phyloP scores from a whole-genome alignment of 1,284 basidiomycete genomes.

The Sanghuangporus baumii region DNA sequence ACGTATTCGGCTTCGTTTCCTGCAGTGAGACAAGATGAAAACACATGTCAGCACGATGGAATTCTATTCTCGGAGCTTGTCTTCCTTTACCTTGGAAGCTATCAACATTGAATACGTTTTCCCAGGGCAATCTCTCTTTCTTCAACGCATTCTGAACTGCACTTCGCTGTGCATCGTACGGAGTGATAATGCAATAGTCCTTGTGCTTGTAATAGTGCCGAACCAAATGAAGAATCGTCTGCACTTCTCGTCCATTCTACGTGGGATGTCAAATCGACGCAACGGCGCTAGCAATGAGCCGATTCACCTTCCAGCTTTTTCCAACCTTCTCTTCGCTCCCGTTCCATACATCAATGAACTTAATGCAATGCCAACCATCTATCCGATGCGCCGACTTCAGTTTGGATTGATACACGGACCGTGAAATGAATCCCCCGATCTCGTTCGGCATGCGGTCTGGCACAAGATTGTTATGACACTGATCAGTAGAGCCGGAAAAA shows the following conservation, averaged over 20 bases:
- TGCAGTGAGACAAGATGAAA: conserved; percentile 15
- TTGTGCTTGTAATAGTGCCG: conserved; percentile 31
- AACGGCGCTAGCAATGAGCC: not conserved
- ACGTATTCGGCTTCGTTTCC: conserved; percentile 41
- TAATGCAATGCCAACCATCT: conserved; percentile 25
- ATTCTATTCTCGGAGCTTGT: not conserved
- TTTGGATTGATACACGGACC: conserved; percentile 34
- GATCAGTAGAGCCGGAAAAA: not conserved
- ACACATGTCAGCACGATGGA: not conserved
- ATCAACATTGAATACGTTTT: conserved; percentile 48
- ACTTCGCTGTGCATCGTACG: conserved; percentile 49
- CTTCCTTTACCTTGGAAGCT: conserved; percentile 39
- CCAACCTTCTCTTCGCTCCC: conserved; percentile 32
- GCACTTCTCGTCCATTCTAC: conserved; percentile 40
- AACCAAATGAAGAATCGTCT: conserved; percentile 36
- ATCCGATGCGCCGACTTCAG: conserved; percentile 34
- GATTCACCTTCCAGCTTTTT: conserved; percentile 40
- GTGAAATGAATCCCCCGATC: conserved; percentile 43
- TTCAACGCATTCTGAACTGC: conserved; percentile 37
- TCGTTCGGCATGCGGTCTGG: conserved; percentile 39
- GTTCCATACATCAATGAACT: conserved; percentile 39
- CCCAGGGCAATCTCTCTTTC: conserved; percentile 32
- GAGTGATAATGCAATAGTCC: conserved; percentile 46
- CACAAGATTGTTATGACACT: conserved; percentile 27
- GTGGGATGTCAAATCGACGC: not conserved